Evolutionary conservation across 2,329 filamentous ascomycete species (phyloP).

Genomic region (Lachnellula subtilissima): DNA sequence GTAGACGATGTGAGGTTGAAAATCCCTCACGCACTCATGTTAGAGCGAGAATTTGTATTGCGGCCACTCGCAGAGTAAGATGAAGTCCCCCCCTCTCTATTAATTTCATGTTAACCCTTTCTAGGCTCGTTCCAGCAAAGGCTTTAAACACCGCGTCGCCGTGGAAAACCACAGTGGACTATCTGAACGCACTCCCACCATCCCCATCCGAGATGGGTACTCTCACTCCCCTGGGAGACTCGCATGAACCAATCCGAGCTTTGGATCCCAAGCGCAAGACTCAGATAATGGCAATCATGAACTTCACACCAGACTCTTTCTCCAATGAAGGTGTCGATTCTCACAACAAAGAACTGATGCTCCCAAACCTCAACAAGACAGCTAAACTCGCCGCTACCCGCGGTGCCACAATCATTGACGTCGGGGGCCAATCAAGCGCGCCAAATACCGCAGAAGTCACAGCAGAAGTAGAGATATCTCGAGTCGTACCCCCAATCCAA

Average conservation of each 20-base stretch:
- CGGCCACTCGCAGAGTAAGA: constrained; percentile 74
- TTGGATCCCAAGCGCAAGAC: constrained; percentile 54
- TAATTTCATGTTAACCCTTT: background rate
- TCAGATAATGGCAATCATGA: constrained; percentile 88
- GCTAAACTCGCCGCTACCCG: background rate
- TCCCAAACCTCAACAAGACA: background rate
- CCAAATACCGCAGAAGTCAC: constrained; percentile 67
- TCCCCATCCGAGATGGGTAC: constrained; percentile 50
- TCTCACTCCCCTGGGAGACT: constrained; percentile 49
- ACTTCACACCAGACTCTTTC: constrained; percentile 94
- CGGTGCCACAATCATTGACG: constrained; percentile 81
- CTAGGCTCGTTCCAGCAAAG: constrained; percentile 52
- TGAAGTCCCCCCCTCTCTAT: background rate
- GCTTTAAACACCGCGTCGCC: constrained; percentile 49
- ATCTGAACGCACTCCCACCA: constrained; percentile 53
- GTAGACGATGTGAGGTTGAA: constrained; percentile 69
- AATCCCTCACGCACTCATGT: constrained; percentile 78
- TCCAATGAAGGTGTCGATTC: constrained; percentile 76
- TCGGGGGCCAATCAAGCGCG: constrained; percentile 90
- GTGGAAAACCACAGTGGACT: constrained; percentile 57
- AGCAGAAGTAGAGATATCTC: constrained; percentile 67
- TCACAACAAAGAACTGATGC: constrained; percentile 19
- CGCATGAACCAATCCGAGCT: constrained; percentile 53
- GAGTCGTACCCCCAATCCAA: constrained; percentile 74
- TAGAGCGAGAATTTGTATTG: constrained; percentile 90